Evolutionary conservation across 1,284 basidiomycete species (phyloP).

Genomic region (Pseudozyma sp.): DNA sequence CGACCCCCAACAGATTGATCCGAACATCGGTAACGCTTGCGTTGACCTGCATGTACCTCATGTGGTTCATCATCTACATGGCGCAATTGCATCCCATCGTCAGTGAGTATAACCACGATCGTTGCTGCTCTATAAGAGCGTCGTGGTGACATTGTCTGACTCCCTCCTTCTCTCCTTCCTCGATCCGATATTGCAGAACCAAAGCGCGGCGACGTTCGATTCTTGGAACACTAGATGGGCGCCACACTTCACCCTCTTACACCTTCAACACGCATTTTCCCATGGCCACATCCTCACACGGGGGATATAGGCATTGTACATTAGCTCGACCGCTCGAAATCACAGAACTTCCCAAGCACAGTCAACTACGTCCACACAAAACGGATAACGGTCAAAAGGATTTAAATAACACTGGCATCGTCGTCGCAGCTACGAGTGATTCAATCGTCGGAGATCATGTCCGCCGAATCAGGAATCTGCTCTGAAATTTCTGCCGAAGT

Average conservation of each 20-base stretch:
- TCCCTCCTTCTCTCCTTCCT: neutral
- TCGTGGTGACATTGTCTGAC: neutral
- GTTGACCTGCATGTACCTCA: conserved; percentile 67
- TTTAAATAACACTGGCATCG: no score
- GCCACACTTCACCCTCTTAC: conserved; percentile 1
- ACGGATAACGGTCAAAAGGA: neutral
- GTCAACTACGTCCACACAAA: neutral
- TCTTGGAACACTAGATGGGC: conserved; percentile 40
- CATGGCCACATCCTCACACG: conserved; percentile 1
- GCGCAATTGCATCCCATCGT: conserved; percentile 68
- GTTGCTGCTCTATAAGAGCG: neutral
- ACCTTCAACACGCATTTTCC: neutral
- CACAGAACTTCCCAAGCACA: conserved; percentile 1
- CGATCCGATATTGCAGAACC: conserved; percentile 45
- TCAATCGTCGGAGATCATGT: neutral
- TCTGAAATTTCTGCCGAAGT: neutral
- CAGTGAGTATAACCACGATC: conserved; percentile 49
- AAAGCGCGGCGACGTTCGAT: conserved; percentile 60
- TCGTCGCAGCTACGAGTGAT: neutral
- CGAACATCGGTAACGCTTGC: conserved; percentile 61
- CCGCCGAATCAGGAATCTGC: neutral
- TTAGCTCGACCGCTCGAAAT: conserved; percentile 5
- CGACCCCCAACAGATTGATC: conserved; percentile 51
- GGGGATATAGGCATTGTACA: conserved; percentile 12
- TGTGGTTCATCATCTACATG: conserved; percentile 69